Evolutionary conservation across 2,329 filamentous ascomycete species (phyloP), one percentile per base, ranked within the genome.

Genomic region (Penicillium nordicum): DNA sequence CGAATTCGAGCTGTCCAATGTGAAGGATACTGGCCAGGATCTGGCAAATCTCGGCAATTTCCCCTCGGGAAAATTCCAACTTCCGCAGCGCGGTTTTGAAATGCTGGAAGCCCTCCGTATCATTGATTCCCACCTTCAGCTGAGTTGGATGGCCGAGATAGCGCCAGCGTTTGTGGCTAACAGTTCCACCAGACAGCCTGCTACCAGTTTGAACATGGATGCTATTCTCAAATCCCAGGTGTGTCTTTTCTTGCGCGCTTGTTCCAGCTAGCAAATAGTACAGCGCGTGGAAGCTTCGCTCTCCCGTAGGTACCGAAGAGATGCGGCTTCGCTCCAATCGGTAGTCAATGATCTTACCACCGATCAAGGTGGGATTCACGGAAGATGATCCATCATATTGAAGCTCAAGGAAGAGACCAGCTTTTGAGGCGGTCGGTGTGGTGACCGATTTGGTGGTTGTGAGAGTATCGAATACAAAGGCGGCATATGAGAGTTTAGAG

Each of bases 391-490:
- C 96, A 72, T 99, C 93, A 72, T 99, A 99, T 74, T 99, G 94
- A 41, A 99, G 82, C 74, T 99, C 94, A 72, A 94, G 94, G 72
- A 96, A 96, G 16, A 99, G 82, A 60, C 94, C 94, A 11, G 94
- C 89, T 74, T 97, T 97, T 49, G 93, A 97, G 29, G 94, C 94
- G 2, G 91, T 96, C 1, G 92, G 92, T 0, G 93, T 97, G 1
- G 93, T 97, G 34, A 92, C 87, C 1, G 93, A 96, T 78, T 99
- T 99, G 27, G 94, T 99, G 1, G 94, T 97, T 5, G 94, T 99
- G 57, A 99, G 83, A 2, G 91, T 89, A 71, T 99, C 94, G 72
- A 99, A 99, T 58, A 97, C 85, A 72, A 97, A 99, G 42, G 93
- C 88, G 23, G 93, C 93, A 48, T 95, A 88, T 3, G 93, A 97